phyloP scores from a whole-genome alignment of 192 early-diverging fungal species.

The Podila minutissima region DNA sequence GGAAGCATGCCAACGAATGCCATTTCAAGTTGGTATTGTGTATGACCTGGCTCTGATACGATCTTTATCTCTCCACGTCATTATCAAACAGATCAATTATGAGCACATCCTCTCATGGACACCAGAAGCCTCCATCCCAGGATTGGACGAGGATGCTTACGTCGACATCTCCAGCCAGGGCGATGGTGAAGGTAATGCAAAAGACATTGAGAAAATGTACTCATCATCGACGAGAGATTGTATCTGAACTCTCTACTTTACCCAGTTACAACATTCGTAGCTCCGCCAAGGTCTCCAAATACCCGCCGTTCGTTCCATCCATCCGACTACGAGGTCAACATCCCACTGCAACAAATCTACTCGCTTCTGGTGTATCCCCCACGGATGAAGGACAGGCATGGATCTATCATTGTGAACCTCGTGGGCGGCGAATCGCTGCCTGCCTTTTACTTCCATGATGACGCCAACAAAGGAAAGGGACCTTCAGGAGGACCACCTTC shows the following conservation, averaged over 20 bases:
- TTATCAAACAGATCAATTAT: conserved; percentile 15
- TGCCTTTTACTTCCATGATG: conserved; percentile 82
- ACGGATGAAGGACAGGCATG: conserved; percentile 74
- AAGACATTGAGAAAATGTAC: neutral
- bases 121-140: conserved; percentile 69
- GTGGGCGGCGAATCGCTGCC: conserved; percentile 68
- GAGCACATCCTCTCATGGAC: conserved; percentile 78
- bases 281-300: conserved; percentile 34
- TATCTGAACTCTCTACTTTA: neutral
- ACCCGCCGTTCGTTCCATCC: conserved; percentile 31
- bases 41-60: neutral
- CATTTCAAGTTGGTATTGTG: too few relatives aligned
- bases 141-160: conserved; percentile 68
- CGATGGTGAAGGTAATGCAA: conserved; percentile 37
- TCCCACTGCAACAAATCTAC: conserved; percentile 63
- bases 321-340: conserved; percentile 68
- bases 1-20: too few relatives aligned
- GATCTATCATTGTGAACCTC: conserved; percentile 72
- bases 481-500: conserved; percentile 14
- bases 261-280: conserved; percentile 41
- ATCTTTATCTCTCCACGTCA: neutral
- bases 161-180: conserved; percentile 68
- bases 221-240: too few relatives aligned
- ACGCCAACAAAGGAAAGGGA: conserved; percentile 66
- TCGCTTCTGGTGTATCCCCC: conserved; percentile 75